Conservation (phyloP, 164 flowering plant species). For the Tetrastigma voinierianum region DNA sequence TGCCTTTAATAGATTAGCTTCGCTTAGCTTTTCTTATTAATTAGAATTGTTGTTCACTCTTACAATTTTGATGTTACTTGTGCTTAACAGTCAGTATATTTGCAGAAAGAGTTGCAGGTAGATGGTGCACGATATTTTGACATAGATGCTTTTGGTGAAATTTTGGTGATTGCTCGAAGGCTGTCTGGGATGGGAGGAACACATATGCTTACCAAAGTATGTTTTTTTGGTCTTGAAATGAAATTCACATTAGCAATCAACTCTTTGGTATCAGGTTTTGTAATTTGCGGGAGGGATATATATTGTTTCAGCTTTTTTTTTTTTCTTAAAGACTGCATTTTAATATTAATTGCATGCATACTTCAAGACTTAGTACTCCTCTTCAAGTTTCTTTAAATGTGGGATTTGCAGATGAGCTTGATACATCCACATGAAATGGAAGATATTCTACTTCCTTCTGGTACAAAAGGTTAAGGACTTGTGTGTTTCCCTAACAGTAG, state of each 20-base stretch:
- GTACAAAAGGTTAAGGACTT: slow-evolving; percentile 65
- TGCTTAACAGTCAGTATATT: slow-evolving; percentile 7
- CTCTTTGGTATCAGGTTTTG: not conserved
- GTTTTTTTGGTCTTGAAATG: not conserved
- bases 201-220: slow-evolving; percentile 73
- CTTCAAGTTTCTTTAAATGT: not conserved
- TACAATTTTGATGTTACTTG: not conserved
- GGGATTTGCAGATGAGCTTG: slow-evolving; percentile 62
- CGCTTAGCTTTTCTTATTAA: not conserved
- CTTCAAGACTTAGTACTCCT: not conserved
- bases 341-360: not conserved
- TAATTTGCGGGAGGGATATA: not conserved
- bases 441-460: slow-evolving; percentile 56
- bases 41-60: not conserved
- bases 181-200: slow-evolving; percentile 46
- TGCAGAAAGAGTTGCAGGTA: slow-evolving; percentile 57
- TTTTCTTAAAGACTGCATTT: too few species aligned
- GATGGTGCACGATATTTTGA: slow-evolving; percentile 84
- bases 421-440: slow-evolving; percentile 65
- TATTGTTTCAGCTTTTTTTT: not conserved
- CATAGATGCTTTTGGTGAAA: slow-evolving; percentile 48
- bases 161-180: slow-evolving; percentile 57
- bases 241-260: not conserved
- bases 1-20: too few species aligned
- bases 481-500: slow-evolving; percentile 37